These are phyloP conservation scores for Phanerochaete carnosa DNA, from an alignment of 768 basidiomycete species.

Conservation along the genomic window DNA sequence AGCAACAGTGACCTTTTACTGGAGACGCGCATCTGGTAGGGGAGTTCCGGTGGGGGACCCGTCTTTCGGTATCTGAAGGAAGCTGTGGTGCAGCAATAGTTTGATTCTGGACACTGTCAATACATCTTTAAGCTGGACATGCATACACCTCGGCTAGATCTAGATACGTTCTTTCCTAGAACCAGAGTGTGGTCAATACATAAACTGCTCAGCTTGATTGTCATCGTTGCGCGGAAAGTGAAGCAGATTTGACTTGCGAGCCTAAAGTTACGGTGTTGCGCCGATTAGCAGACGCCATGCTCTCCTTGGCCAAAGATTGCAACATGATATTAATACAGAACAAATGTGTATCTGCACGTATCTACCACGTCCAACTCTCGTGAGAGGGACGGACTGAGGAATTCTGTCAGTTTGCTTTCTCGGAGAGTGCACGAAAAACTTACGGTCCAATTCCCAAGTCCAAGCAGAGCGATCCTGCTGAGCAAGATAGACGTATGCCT, in stretches of 20 bases:
- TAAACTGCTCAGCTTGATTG: not conserved
- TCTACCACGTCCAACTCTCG: slow-evolving; percentile 22
- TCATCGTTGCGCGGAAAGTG: too few relatives aligned
- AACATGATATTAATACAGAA: too few relatives aligned
- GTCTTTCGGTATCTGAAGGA: not conserved
- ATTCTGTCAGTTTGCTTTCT: not conserved
- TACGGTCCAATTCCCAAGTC: slow-evolving; percentile 27
- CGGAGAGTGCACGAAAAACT: not conserved
- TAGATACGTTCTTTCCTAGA: not conserved
- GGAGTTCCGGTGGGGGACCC: not conserved
- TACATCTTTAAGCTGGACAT: not conserved
- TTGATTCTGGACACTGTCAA: too few relatives aligned
- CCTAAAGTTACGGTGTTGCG: too few relatives aligned
- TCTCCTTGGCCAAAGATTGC: too few relatives aligned
- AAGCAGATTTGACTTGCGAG: too few relatives aligned
- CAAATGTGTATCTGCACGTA: not conserved
- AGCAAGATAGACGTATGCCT: slow-evolving; percentile 22
- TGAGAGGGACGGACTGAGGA: slow-evolving; percentile 22
- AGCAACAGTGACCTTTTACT: slow-evolving; percentile 80
- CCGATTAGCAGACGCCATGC: too few relatives aligned
- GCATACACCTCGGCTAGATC: not conserved
- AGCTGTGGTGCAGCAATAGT: not conserved
- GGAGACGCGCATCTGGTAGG: slow-evolving; percentile 82
- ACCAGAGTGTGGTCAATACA: not conserved
- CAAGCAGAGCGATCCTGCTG: slow-evolving; percentile 25